These are phyloP conservation scores for Cardamine resedifolia DNA, from an alignment of 345 rosid species.

Conservation along the genomic window DNA sequence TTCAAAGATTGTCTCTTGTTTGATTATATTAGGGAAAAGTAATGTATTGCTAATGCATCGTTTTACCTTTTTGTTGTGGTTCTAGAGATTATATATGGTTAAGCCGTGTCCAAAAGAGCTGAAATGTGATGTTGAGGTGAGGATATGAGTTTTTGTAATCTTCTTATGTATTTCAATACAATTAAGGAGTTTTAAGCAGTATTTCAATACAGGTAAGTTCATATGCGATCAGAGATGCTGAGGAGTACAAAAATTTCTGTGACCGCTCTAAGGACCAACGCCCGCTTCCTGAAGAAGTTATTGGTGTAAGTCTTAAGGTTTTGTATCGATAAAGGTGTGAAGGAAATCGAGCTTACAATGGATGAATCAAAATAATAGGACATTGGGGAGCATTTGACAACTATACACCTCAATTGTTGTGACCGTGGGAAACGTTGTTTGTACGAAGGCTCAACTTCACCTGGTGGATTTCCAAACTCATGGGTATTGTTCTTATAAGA, in stretches of 20 bases:
- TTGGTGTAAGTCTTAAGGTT: slow-evolving; percentile 40
- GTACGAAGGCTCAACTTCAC: slow-evolving; percentile 83
- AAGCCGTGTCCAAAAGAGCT: slow-evolving; percentile 91
- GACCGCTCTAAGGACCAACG: slow-evolving; percentile 86
- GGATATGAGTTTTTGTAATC: slow-evolving; percentile 38
- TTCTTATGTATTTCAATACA: neutral
- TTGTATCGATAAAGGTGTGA: neutral
- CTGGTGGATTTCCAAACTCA: slow-evolving; percentile 79
- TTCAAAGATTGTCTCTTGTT: neutral
- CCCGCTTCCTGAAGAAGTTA: slow-evolving; percentile 83
- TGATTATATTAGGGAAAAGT: neutral
- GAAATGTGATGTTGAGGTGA: slow-evolving; percentile 91
- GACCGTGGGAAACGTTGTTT: slow-evolving; percentile 82
- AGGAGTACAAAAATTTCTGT: slow-evolving; percentile 86
- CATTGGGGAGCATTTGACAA: slow-evolving; percentile 76
- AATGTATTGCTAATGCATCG: neutral
- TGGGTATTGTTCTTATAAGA: slow-evolving; percentile 50
- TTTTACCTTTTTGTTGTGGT: neutral
- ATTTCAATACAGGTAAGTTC: slow-evolving; percentile 52
- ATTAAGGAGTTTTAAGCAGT: neutral
- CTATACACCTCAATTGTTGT: slow-evolving; percentile 66
- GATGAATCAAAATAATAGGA: slow-evolving; percentile 40
- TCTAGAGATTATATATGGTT: slow-evolving; percentile 84
- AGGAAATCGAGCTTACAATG: neutral
- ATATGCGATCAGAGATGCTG: slow-evolving; percentile 79